phyloP scores from a whole-genome alignment of 495 filamentous ascomycete genomes.

The Ascodesmis nigricans region DNA sequence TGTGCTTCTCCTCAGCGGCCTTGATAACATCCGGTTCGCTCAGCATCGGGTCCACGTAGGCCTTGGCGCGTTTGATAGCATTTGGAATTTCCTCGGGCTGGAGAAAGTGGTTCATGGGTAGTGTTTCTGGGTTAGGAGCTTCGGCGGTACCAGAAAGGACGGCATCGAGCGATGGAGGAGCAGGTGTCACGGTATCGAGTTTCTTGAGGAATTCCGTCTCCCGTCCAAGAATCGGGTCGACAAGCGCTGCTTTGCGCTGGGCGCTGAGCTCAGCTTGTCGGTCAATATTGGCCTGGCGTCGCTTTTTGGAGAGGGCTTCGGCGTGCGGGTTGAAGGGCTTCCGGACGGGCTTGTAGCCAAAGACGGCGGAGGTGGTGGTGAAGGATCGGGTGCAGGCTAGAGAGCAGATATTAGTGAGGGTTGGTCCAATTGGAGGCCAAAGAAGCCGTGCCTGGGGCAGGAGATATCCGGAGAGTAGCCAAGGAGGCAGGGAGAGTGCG shows the following conservation, averaged over 20 bases:
- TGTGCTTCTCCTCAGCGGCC: slow-evolving; percentile 27
- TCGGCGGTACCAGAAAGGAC: slow-evolving; percentile 5
- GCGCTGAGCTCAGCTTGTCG: slow-evolving; percentile 43
- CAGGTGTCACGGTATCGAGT: slow-evolving; percentile 36
- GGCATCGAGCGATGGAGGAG: slow-evolving; percentile 18
- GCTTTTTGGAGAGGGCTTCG: slow-evolving; percentile 49
- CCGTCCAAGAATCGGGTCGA: slow-evolving; percentile 57
- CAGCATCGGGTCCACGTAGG: slow-evolving; percentile 34
- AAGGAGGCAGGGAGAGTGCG: no score
- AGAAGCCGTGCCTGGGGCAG: no score
- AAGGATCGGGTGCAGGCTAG: no score
- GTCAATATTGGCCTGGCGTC: slow-evolving; percentile 56
- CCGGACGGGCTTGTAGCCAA: slow-evolving; percentile 26
- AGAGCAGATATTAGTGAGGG: no score
- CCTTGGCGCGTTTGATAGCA: slow-evolving; percentile 37
- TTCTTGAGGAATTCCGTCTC: slow-evolving; percentile 65
- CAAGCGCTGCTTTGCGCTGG: slow-evolving; percentile 36
- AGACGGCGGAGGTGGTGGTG: slow-evolving; percentile 30
- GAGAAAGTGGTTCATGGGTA: slow-evolving; percentile 52
- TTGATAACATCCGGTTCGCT: slow-evolving; percentile 22
- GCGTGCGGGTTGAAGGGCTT: slow-evolving; percentile 42
- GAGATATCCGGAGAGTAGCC: no score
- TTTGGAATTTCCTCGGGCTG: slow-evolving; percentile 37
- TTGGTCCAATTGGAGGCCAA: no score
- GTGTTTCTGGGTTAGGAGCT: slow-evolving; percentile 25